Evolutionary conservation across 441 rosid genomes (phyloP).

Genomic region (Cnidoscolus chayamansa): DNA sequence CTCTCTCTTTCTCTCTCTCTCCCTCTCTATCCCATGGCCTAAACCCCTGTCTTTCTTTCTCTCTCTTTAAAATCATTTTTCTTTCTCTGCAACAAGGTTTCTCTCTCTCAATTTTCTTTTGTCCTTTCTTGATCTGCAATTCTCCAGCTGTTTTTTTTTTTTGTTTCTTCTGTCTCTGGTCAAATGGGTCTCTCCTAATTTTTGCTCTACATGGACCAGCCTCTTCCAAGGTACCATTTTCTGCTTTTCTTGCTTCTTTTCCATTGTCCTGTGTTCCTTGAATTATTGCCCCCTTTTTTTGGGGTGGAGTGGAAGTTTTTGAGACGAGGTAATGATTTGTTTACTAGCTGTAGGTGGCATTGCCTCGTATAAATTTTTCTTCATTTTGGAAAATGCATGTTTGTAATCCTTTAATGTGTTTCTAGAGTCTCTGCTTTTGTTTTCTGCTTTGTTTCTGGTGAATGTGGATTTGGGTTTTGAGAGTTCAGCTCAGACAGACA

Average conservation of each 20-base stretch:
- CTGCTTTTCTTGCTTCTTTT: neutral
- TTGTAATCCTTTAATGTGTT: conserved; percentile 7
- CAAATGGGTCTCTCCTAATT: conserved; percentile 28
- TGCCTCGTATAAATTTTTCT: conserved; percentile 11
- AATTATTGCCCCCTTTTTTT: conserved; percentile 15
- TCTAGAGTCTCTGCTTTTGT: neutral
- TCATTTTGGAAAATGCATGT: neutral
- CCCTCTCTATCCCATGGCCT: conserved; percentile 12
- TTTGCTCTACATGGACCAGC: conserved; percentile 26
- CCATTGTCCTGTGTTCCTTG: conserved; percentile 9
- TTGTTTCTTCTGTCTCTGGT: conserved; percentile 24
- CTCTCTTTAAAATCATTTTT: conserved; percentile 13
- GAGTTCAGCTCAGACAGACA: conserved; percentile 20
- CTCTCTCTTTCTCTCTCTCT: conserved; percentile 21
- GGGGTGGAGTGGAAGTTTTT: conserved; percentile 10
- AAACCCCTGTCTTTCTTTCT: neutral
- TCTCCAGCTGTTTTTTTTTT: conserved; percentile 23
- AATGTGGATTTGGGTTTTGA: conserved; percentile 25
- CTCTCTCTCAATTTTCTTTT: neutral
- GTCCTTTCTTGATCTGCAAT: conserved; percentile 44
- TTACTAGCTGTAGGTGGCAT: conserved; percentile 30
- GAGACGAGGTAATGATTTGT: conserved; percentile 14
- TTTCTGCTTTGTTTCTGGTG: conserved; percentile 9
- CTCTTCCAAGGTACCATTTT: conserved; percentile 37
- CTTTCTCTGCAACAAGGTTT: conserved; percentile 12